A percentile compares a stretch with the other conserved stretches of the same genome.
Conservation (phyloP, 2,329 filamentous ascomycete genomes). For the Fusarium clavum region DNA sequence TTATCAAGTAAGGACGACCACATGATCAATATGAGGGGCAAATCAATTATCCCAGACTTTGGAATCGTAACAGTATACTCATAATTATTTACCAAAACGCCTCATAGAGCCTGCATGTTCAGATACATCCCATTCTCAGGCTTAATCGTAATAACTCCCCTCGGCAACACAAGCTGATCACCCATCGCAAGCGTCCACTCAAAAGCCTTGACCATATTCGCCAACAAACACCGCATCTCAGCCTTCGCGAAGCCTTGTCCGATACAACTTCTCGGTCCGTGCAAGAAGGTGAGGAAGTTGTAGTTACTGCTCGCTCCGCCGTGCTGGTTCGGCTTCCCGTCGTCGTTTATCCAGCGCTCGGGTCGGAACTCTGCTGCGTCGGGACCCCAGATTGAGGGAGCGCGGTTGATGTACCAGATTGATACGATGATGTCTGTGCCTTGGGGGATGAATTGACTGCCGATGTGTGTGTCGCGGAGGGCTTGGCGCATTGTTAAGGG, state of each 20-base stretch:
- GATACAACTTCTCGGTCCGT: conserved; percentile 86
- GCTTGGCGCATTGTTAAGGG: conserved; percentile 72
- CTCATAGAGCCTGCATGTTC: conserved; percentile 46
- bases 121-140: conserved; percentile 75
- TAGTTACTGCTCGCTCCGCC: conserved; percentile 79
- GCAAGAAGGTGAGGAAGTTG: conserved; percentile 80
- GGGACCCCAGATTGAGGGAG: conserved; percentile 72
- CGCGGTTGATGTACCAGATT: conserved; percentile 71
- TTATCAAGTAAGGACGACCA: neutral
- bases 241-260: conserved; percentile 78
- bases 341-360: conserved; percentile 70
- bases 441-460: conserved; percentile 70
- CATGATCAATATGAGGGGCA: neutral
- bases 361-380: conserved; percentile 76
- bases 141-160: conserved; percentile 72
- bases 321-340: conserved; percentile 66
- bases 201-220: conserved; percentile 73
- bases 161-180: conserved; percentile 68
- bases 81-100: neutral
- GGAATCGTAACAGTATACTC: neutral
- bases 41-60: neutral
- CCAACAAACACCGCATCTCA: conserved; percentile 79
- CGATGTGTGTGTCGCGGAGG: conserved; percentile 65
- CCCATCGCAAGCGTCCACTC: conserved; percentile 67
- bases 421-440: conserved; percentile 72